Base-by-base conservation (phyloP, 2,329 filamentous ascomycete genomes). In the Colletotrichum sp. region DNA sequence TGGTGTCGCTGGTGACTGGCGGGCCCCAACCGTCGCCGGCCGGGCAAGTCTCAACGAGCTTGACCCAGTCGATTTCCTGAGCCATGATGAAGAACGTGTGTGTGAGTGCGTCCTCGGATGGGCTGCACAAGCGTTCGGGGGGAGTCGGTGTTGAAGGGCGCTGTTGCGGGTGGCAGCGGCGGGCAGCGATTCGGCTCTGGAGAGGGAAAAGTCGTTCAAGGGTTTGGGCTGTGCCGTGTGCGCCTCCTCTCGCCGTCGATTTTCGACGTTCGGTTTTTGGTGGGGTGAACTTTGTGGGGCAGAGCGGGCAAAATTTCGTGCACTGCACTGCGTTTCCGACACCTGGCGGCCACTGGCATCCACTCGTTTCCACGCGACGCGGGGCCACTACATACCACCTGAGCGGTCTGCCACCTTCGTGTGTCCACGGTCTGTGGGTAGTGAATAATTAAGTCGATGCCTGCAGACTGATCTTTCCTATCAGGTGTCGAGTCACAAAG, bases 11-110 rank as follows among this genome's bases (percentile, higher is more conserved):
- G 77, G 96, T 94, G 80, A 94, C 92, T 77, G 94, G 86, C 70
- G 96, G 96, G 77, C 97, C 97, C 97, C 97, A 99, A 86, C 93
- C 92, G 82, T 95, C 93, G 83, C 93, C 93, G 72, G 93, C 89
- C 78, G 94, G 94, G 83, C 95, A 92, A 82, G 92, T 90, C 83
- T 93, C 88, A 84, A 95, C 93, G 79, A 96, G 90, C 81, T 93
- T 90, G 79, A 91, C 87, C 79, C 86, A 88, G 81, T 88, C 85
- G 81, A 93, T 89, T 73, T 91, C 91, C 81, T 91, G 88, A 80
- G 89, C 85, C 82, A 92, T 88, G 63, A 80, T 85, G 78, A 75
- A 63, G 62, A 55, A 44, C 69, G 69, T 34, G 32, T 34, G 32
- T 71, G 22, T 36, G 67, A 57, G 34, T 71, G 44, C 59, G n/a